Conservation (phyloP, 257 asterid species). For the Orobanche coerulescens region DNA sequence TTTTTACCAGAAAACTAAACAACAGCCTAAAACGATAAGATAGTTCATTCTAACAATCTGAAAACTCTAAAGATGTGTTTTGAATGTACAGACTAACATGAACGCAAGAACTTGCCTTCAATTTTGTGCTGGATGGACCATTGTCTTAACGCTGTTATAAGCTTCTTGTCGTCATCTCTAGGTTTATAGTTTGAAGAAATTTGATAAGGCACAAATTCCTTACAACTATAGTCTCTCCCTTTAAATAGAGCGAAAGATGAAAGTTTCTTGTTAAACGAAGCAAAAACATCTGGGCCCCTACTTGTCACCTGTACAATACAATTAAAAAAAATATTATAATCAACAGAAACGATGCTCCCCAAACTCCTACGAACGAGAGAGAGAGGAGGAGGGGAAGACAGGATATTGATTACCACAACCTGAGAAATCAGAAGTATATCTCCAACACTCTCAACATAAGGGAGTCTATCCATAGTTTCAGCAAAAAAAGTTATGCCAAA, state of each 20-base stretch:
- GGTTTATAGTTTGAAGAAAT: constrained; percentile 41
- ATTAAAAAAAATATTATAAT: not conserved
- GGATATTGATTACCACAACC: constrained; percentile 44
- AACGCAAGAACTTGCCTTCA: constrained; percentile 30
- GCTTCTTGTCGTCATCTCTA: constrained; percentile 44
- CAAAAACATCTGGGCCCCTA: constrained; percentile 46
- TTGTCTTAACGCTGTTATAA: constrained; percentile 33
- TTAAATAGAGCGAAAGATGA: constrained; percentile 72
- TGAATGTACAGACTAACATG: not conserved
- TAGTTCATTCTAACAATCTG: not conserved
- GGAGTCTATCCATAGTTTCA: constrained; percentile 56
- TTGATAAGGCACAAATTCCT: constrained; percentile 50
- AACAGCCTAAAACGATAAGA: not conserved
- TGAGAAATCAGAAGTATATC: constrained; percentile 51
- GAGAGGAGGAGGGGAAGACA: not conserved
- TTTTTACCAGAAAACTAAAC: not conserved
- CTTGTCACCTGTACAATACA: constrained; percentile 41
- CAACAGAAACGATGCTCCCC: not conserved
- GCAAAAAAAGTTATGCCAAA: constrained; percentile 41
- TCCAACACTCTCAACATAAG: constrained; percentile 48
- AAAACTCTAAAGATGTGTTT: not conserved
- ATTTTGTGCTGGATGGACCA: constrained; percentile 40
- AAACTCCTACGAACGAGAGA: too few species aligned
- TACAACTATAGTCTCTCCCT: constrained; percentile 32
- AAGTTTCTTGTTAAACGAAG: constrained; percentile 50